These are phyloP conservation scores for Tetracladium setigerum DNA, from an alignment of 495 filamentous ascomycete species.

Conservation along the genomic window DNA sequence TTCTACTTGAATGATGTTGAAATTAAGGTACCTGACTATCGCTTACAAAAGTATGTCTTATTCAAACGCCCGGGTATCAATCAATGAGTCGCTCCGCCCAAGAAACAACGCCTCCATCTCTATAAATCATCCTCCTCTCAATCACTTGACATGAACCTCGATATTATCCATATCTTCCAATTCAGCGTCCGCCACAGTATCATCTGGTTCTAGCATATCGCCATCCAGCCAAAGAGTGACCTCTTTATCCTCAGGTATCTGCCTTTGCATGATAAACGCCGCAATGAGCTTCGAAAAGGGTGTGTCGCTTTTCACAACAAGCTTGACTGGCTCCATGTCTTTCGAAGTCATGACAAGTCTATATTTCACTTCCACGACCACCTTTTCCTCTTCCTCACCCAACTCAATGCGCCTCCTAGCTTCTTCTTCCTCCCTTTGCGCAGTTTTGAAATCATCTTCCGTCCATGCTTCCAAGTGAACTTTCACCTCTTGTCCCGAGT, in stretches of 20 bases:
- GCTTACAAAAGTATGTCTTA: no score
- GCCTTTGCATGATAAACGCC: slow-evolving; percentile 26
- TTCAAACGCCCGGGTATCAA: no score
- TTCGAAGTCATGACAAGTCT: slow-evolving; percentile 46
- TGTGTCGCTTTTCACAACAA: slow-evolving; percentile 30
- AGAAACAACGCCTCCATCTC: no score
- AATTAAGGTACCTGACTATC: no score
- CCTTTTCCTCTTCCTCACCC: slow-evolving; percentile 13
- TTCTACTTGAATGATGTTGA: no score
- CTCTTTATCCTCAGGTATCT: slow-evolving; percentile 32
- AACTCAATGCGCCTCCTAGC: slow-evolving; percentile 18
- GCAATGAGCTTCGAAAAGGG: slow-evolving; percentile 28
- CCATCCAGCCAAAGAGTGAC: slow-evolving; percentile 75
- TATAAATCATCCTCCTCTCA: no score
- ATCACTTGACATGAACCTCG: slow-evolving; percentile 46
- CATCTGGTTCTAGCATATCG: slow-evolving; percentile 56
- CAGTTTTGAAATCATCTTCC: slow-evolving; percentile 45
- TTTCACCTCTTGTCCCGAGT: slow-evolving; percentile 28
- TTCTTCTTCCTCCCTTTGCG: slow-evolving; percentile 30
- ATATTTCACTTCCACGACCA: slow-evolving; percentile 30
- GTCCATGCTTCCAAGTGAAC: slow-evolving; percentile 72
- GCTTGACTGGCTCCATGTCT: slow-evolving; percentile 29
- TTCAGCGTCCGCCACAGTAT: slow-evolving; percentile 60
- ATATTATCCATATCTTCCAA: slow-evolving; percentile 71
- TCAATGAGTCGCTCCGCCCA: no score